These are phyloP conservation scores for Claviceps pusilla DNA, from an alignment of 2,329 filamentous ascomycete genomes.

Conservation along the genomic window DNA sequence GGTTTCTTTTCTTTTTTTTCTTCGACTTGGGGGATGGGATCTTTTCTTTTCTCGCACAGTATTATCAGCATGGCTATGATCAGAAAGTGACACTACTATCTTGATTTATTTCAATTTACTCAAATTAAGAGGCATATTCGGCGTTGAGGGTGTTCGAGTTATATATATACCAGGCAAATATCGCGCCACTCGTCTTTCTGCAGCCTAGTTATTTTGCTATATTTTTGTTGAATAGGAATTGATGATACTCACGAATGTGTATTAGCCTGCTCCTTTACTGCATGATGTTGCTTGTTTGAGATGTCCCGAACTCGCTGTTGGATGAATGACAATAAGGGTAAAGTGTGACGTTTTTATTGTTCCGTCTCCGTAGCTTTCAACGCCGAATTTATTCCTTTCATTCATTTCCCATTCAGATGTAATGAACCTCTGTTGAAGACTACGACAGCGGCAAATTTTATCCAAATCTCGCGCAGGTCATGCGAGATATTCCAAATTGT, in stretches of 20 bases:
- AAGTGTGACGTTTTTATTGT: neutral
- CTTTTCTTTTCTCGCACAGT: neutral
- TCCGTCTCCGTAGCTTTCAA: neutral
- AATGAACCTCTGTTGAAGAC: neutral
- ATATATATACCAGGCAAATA: slow-evolving; percentile 5
- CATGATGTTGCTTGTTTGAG: neutral
- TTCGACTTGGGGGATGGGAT: neutral
- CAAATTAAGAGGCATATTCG: neutral
- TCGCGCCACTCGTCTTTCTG: slow-evolving; percentile 1
- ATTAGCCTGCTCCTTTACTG: neutral
- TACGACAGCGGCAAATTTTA: too few species aligned
- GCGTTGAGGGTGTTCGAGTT: slow-evolving; percentile 4
- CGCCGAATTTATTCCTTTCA: neutral
- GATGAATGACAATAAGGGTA: neutral
- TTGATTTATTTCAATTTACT: neutral
- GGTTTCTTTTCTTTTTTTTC: neutral
- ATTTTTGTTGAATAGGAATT: neutral
- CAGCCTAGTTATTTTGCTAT: neutral
- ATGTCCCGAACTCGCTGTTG: neutral
- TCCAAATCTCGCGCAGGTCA: too few species aligned
- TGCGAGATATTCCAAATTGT: neutral
- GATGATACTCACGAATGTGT: neutral
- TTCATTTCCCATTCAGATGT: too few species aligned
- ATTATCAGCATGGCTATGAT: neutral
- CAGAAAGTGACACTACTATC: neutral